Conservation (phyloP, 176 grass and related monocot genomes). For the Oryza officinalis region DNA sequence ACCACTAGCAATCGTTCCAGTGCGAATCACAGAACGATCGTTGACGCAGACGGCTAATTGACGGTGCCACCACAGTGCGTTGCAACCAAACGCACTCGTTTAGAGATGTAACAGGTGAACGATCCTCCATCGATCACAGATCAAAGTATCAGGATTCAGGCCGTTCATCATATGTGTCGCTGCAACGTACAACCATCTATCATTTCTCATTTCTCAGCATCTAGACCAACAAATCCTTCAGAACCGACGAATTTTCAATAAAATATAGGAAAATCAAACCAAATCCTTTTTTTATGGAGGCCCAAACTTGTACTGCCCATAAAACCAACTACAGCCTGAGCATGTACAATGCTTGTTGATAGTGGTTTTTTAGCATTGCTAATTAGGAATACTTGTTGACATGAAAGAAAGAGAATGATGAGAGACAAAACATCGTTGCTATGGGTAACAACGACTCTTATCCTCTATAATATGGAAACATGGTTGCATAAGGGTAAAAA, state of each 20-base stretch:
- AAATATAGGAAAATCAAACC: background rate
- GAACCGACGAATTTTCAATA: background rate
- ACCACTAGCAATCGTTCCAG: background rate
- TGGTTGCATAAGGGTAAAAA: too few relatives aligned
- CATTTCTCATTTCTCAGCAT: background rate
- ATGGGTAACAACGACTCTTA: too few relatives aligned
- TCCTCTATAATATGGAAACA: too few relatives aligned
- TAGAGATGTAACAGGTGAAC: constrained; percentile 15
- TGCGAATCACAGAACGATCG: background rate
- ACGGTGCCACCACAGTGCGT: background rate
- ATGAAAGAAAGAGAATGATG: too few relatives aligned
- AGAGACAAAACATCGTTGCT: too few relatives aligned
- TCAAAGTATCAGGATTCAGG: background rate
- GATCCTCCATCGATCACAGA: background rate
- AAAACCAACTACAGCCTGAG: background rate
- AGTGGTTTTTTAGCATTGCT: too few relatives aligned
- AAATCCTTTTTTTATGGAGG: background rate
- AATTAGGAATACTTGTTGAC: too few relatives aligned
- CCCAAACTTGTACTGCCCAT: constrained; percentile 1
- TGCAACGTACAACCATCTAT: too few relatives aligned
- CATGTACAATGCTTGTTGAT: too few relatives aligned
- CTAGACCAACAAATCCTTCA: background rate
- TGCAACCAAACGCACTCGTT: background rate
- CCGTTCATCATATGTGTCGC: background rate
- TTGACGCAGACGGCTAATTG: background rate